phyloP scores from a whole-genome alignment of 805 yeast species.

The Kodamaea hsintzibuensis region DNA sequence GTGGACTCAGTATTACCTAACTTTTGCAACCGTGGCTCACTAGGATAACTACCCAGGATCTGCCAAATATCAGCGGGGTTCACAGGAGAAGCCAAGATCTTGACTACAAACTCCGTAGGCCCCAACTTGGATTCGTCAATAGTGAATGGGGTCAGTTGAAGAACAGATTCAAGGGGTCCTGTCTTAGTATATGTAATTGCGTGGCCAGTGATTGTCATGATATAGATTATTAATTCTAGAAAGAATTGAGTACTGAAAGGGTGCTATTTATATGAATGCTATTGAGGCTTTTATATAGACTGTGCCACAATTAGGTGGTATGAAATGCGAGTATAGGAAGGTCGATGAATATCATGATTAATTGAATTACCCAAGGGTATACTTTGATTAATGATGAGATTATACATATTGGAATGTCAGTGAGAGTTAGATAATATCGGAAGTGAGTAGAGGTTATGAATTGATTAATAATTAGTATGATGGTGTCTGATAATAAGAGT shows the following conservation, averaged over 20 bases:
- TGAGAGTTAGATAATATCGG: too few relatives aligned
- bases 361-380: too few relatives aligned
- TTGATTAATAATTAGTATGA: too few relatives aligned
- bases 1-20: background rate
- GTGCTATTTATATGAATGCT: too few relatives aligned
- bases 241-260: background rate
- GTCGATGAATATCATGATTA: too few relatives aligned
- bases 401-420: too few relatives aligned
- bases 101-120: slow-evolving; percentile 44
- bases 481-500: too few relatives aligned
- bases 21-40: slow-evolving; percentile 48
- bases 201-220: slow-evolving; percentile 4
- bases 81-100: slow-evolving; percentile 77
- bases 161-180: slow-evolving; percentile 4
- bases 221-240: background rate
- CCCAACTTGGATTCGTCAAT: slow-evolving; percentile 14
- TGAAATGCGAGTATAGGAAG: too few relatives aligned
- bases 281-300: too few relatives aligned
- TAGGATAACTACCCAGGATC: slow-evolving; percentile 82
- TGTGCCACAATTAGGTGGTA: too few relatives aligned
- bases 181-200: slow-evolving; percentile 5
- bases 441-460: too few relatives aligned
- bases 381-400: too few relatives aligned
- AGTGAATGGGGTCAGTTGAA: background rate
- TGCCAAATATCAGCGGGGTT: slow-evolving; percentile 92